Base-by-base conservation (phyloP, 495 filamentous ascomycete species). In the Elasticomyces elasticus region DNA sequence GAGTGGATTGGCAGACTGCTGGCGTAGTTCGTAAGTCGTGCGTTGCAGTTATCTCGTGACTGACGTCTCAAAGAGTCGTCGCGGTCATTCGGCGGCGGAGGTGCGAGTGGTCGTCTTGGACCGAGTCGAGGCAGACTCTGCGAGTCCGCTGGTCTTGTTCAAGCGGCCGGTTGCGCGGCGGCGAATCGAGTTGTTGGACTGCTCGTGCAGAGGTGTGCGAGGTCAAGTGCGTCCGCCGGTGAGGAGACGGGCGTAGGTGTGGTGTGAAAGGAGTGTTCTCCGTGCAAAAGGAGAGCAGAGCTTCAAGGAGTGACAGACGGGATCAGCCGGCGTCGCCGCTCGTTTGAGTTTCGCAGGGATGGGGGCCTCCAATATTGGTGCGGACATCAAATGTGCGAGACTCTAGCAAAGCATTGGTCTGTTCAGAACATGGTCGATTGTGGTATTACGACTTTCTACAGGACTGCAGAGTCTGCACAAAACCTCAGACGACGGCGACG, bases 1-100 rank as follows among this genome's bases (percentile, higher is more conserved):
- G 19, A 5, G 33, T 30, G 35, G 19, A 12, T 12, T 17, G 35
- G 19, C 35, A 40, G 35, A 7, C 30, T 33, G 30, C 35, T 5
- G 35, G 35, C 35, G 35, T 40, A 17, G 35, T 5, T 49, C 45
- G 45, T 49, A 3, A 51, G 10, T 51, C 48, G 48, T 51, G 30
- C n/a, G 20, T 33, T 51, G 30, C 48, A 30, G 48, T 51, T 15
- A 51, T 49, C 48, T 51, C 48, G 48, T 51, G 48, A 51, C 48
- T 51, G 33, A 23, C n/a, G 24, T 51, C 48, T 51, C 33, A 51
- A 40, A 7, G n/a, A 49, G 17, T 23, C 28, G 45, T 19, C 25
- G 28, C 27, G 9, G 45, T 28, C n/a, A 49, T 49, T n/a, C 24
- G 23, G 25, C 22, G 19, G 24, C 27, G 45, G 13, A 27, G 11